phyloP scores from a whole-genome alignment of 352 stramenopile species.

The Globisporangium camurandrum region DNA sequence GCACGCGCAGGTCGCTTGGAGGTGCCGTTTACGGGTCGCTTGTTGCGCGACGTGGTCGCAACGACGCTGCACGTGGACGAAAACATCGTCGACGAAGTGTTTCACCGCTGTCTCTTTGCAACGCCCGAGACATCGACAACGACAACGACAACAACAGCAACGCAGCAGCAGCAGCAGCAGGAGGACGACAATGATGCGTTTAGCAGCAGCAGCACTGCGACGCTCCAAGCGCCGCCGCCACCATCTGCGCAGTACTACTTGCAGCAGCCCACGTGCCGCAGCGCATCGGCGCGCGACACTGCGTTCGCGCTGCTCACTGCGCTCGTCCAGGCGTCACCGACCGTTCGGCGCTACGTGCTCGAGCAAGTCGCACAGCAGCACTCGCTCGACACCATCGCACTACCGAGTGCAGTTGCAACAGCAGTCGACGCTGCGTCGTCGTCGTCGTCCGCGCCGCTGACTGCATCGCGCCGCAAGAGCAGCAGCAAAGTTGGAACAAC shows the following conservation, averaged over 20 bases:
- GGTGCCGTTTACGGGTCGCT: conserved; percentile 30
- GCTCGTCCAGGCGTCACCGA: conserved; percentile 53
- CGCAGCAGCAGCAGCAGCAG: background rate
- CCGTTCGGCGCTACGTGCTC: conserved; percentile 58
- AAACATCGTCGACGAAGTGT: conserved; percentile 63
- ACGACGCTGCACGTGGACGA: conserved; percentile 42
- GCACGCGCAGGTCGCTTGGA: conserved; percentile 37
- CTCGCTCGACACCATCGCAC: conserved; percentile 44
- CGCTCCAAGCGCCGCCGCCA: too few species aligned
- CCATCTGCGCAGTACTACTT: conserved; percentile 68
- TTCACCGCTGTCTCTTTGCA: conserved; percentile 62
- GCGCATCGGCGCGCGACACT: conserved; percentile 55
- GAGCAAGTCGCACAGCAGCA: conserved; percentile 68
- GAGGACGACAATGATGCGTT: background rate
- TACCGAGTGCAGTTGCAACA: conserved; percentile 12
- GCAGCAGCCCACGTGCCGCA: conserved; percentile 77
- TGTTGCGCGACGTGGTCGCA: conserved; percentile 40
- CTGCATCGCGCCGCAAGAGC: conserved; percentile 35
- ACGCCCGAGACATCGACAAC: conserved; percentile 21
- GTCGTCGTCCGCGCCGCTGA: conserved; percentile 15
- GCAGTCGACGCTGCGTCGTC: conserved; percentile 4
- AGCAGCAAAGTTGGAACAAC: background rate
- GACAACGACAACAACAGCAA: conserved; percentile 8
- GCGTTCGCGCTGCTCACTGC: conserved; percentile 76
- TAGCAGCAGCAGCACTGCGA: too few species aligned